Conservation (phyloP, 2,329 filamentous ascomycete species). For the Hypoxylon sp. region DNA sequence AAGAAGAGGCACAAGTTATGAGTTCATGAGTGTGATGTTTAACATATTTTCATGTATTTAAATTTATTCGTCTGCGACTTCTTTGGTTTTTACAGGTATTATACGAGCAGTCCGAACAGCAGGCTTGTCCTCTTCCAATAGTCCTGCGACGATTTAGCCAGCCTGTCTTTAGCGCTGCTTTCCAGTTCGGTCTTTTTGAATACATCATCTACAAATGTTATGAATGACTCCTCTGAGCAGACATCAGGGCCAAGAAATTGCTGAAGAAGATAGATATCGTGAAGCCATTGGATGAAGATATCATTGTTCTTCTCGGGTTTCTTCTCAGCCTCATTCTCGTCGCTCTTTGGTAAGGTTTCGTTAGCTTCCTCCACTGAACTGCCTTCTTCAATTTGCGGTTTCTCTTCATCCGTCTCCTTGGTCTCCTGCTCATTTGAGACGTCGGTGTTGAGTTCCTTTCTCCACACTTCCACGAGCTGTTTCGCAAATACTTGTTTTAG, state of each 20-base stretch:
- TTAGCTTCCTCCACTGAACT: constrained; percentile 29
- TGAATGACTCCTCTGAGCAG: constrained; percentile 46
- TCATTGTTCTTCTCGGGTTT: constrained; percentile 51
- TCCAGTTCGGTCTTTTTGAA: constrained; percentile 58
- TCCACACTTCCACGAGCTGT: constrained; percentile 61
- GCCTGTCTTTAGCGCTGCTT: constrained; percentile 58
- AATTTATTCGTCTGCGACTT: constrained; percentile 10
- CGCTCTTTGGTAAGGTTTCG: constrained; percentile 17
- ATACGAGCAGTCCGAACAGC: constrained; percentile 79
- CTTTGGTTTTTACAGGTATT: constrained; percentile 35
- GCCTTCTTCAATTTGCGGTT: constrained; percentile 26
- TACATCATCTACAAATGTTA: constrained; percentile 57
- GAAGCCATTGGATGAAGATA: constrained; percentile 66
- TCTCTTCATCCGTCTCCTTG: constrained; percentile 27
- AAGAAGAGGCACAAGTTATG: constrained; percentile 92
- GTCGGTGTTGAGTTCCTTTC: constrained; percentile 50
- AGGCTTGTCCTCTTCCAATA: constrained; percentile 86
- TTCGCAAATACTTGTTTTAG: constrained; percentile 68
- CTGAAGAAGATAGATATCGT: constrained; percentile 64
- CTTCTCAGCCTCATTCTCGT: constrained; percentile 6
- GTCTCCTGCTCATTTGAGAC: constrained; percentile 34
- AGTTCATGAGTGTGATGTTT: constrained; percentile 7
- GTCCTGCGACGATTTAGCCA: constrained; percentile 72
- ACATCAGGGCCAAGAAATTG: constrained; percentile 52
- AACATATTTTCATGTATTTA: constrained; percentile 4